Base-by-base conservation (phyloP, 2,329 filamentous ascomycete species). In the Pseudogymnoascus verrucosus region DNA sequence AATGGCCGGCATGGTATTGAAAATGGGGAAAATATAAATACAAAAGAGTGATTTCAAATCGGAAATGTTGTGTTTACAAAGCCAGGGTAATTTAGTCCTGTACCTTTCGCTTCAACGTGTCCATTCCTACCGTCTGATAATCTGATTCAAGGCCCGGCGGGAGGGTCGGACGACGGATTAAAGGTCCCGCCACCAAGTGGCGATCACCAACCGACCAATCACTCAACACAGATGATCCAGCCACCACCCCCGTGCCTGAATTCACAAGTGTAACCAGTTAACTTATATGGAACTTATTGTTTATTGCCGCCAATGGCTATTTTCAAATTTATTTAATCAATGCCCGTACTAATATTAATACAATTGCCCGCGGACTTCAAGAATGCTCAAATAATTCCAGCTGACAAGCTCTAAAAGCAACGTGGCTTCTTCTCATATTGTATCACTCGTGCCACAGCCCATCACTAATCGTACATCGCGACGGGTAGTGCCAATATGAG, bases 41-140 rank as follows among this genome's bases (percentile, higher is more conserved):
- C 59, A 61, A 61, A 31, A 61, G 34, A 61, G 37, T 40, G 47
- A 57, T 57, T 57, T 57, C 51, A 57, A 57, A 57, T 57, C 51
- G 51, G 51, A 57, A 57, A 57, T 57, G 51, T 57, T 57, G 51
- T 57, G 51, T 57, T 57, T 34, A 57, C 59, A 61, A 61, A 61
- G n/a, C 19, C 34, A 61, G 59, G 23, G 34, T 39, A 28, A 28
- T 57, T 28, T 57, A 57, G 14, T 28, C 31, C 57, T 37, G 57
- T 39, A 10, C 57, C 31, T 37, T 60, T 61, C 34, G 37, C 59
- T 61, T 61, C 59, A 61, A 61, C 59, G 59, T 61, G 59, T 40
- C 59, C 37, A 61, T 42, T 61, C 26, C 51, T 12, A 34, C 28
- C 51, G 28, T 57, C 51, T 57, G 51, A 57, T 57, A 57, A 54